Conservation (phyloP, 495 filamentous ascomycete species). For the Aspergillus sclerotiicarbonarius region DNA sequence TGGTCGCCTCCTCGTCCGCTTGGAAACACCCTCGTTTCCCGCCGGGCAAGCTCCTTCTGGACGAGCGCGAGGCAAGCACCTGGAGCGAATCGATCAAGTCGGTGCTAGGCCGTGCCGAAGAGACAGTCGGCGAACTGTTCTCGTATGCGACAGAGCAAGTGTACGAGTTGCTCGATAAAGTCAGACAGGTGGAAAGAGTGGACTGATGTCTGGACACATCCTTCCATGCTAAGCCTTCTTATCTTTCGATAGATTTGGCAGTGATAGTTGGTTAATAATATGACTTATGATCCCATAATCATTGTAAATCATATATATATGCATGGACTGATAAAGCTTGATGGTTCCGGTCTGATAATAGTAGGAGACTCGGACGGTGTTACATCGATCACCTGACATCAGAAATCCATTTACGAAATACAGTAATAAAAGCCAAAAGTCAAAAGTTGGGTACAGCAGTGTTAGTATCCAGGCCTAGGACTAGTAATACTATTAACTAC, state of each 20-base stretch:
- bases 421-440: too few relatives aligned
- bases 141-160: conserved; percentile 7
- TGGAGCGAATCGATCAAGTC: conserved; percentile 4
- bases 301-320: too few relatives aligned
- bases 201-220: conserved; percentile 9
- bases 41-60: conserved; percentile 16
- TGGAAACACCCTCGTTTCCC: conserved; percentile 13
- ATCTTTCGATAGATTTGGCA: not conserved
- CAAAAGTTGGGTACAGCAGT: too few relatives aligned
- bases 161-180: conserved; percentile 13
- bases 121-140: conserved; percentile 9
- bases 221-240: not conserved
- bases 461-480: too few relatives aligned
- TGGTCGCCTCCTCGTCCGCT: not conserved
- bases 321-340: too few relatives aligned
- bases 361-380: too few relatives aligned
- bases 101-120: conserved; percentile 13
- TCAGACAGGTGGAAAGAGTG: conserved; percentile 16
- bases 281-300: too few relatives aligned
- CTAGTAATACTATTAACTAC: too few relatives aligned
- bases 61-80: conserved; percentile 4
- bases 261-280: not conserved
- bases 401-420: too few relatives aligned
- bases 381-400: too few relatives aligned
- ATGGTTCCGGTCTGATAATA: too few relatives aligned